Percentiles rank a stretch among this genome's conserved stretches.
Conservation (phyloP, 2,329 filamentous ascomycete genomes). For the Westerdykella aurantiaca region DNA sequence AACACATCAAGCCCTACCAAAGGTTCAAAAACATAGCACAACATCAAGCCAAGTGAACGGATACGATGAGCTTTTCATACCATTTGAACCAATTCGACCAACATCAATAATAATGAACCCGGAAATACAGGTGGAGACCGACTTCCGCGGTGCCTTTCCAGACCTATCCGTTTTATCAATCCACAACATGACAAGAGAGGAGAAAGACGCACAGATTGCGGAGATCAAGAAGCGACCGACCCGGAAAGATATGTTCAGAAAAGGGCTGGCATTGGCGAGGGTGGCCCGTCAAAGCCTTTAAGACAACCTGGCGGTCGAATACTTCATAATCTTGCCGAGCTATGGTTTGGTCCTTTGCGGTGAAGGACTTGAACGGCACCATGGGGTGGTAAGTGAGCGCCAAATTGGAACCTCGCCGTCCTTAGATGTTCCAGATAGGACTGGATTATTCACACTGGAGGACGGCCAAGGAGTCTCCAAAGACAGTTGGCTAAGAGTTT, state of each 20-base stretch:
- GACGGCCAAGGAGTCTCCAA: no score
- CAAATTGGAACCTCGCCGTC: no score
- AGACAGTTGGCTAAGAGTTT: no score
- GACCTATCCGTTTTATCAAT: conserved; percentile 5
- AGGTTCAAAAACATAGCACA: background rate
- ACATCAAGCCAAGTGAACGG: background rate
- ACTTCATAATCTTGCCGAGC: no score
- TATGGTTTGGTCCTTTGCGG: no score
- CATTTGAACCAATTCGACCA: background rate
- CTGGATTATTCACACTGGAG: no score
- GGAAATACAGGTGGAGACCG: background rate
- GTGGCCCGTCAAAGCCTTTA: no score
- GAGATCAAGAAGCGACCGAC: conserved; percentile 29
- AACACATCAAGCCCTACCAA: no score
- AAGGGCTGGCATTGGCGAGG: conserved; percentile 9
- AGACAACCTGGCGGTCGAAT: no score
- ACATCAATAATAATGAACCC: background rate
- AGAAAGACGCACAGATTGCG: conserved; percentile 17
- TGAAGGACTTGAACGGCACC: no score
- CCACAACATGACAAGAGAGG: conserved; percentile 15
- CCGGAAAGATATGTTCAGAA: conserved; percentile 28
- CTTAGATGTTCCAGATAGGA: no score
- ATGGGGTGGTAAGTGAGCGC: no score
- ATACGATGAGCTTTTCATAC: background rate
- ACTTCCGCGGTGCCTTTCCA: conserved; percentile 8